Base-by-base conservation (phyloP, 1,284 basidiomycete species). In the Leucoagaricus sp. region DNA sequence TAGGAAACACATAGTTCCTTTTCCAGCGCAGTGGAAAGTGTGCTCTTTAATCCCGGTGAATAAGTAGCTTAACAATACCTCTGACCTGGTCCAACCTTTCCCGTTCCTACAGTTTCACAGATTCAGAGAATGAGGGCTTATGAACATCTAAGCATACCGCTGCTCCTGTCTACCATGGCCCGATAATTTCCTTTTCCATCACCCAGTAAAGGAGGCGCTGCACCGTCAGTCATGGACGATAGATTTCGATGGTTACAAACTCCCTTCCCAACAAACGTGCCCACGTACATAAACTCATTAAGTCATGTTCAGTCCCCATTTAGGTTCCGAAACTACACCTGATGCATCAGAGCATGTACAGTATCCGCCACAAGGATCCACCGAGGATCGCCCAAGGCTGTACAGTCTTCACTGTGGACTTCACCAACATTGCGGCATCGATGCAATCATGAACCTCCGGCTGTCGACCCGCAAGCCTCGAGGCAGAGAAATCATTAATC, bases 111-210 rank as follows among this genome's bases (percentile, higher is more conserved):
- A 23, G 12, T 3, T n/a, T n/a, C n/a, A n/a, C n/a, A n/a, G n/a
- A n/a, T n/a, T n/a, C n/a, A n/a, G n/a, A n/a, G n/a, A n/a, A n/a
- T n/a, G n/a, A n/a, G n/a, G n/a, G n/a, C n/a, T n/a, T n/a, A n/a
- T 10, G 25, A 23, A 7, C 8, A 10, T 23, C 21, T 9, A 10
- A 28, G 51, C 71, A 31, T 69, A 82, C 82, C 83, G 65, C 78
- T 80, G 62, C 85, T 85, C 40, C 83, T 84, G 12, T 81, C 67
- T 10, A 86, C 61, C 38, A 77, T 73, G 41, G 86, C 68, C 53
- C 73, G 77, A 61, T 79, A 85, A 4, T 62, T 67, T 0, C 83
- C 82, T 4, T 73, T 55, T 12, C 64, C 71, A 59, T 84, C 79
- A 40, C 84, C 83, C 13, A 75, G 66, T 9, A 85, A 69, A 48